A percentile compares a stretch with the other conserved stretches of the same genome.
Conservation (phyloP, 2,329 filamentous ascomycete genomes). For the Ophiostoma ulmi region DNA sequence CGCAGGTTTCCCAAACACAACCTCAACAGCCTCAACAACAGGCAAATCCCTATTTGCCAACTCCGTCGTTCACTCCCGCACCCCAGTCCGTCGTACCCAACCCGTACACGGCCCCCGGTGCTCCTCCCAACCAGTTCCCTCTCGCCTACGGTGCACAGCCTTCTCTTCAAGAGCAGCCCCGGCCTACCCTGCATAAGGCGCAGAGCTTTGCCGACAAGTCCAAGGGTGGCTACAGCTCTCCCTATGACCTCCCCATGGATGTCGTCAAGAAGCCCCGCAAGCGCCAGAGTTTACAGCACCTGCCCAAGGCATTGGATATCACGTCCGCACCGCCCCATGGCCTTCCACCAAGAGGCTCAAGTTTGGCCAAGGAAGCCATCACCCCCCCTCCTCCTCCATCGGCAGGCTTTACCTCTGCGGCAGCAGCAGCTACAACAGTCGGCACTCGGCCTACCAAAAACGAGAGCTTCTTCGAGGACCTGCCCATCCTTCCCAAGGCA, state of each 20-base stretch:
- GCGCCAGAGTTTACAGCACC: conserved; percentile 54
- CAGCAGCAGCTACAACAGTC: neutral
- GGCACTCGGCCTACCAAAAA: conserved; percentile 28
- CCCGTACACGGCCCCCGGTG: conserved; percentile 13
- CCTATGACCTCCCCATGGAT: conserved; percentile 91
- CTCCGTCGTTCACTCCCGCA: neutral
- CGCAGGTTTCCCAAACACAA: conserved; percentile 17
- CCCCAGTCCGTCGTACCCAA: conserved; percentile 16
- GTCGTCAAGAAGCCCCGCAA: conserved; percentile 66
- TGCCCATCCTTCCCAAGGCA: conserved; percentile 60
- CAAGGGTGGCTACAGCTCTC: conserved; percentile 88
- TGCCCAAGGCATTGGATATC: conserved; percentile 43
- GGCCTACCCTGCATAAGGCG: conserved; percentile 40
- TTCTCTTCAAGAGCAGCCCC: conserved; percentile 29
- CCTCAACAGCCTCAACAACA: conserved; percentile 11
- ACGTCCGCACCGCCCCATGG: conserved; percentile 32
- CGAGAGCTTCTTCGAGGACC: conserved; percentile 70
- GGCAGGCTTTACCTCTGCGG: conserved; percentile 27
- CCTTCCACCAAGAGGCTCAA: conserved; percentile 58
- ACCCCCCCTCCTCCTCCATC: conserved; percentile 21
- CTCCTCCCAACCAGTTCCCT: conserved; percentile 21
- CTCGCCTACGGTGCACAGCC: conserved; percentile 26
- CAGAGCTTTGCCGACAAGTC: conserved; percentile 87
- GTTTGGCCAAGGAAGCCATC: conserved; percentile 38
- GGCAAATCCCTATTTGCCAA: conserved; percentile 27